phyloP scores from a whole-genome alignment of 192 early-diverging fungal species.

The Coemansia sp. region DNA sequence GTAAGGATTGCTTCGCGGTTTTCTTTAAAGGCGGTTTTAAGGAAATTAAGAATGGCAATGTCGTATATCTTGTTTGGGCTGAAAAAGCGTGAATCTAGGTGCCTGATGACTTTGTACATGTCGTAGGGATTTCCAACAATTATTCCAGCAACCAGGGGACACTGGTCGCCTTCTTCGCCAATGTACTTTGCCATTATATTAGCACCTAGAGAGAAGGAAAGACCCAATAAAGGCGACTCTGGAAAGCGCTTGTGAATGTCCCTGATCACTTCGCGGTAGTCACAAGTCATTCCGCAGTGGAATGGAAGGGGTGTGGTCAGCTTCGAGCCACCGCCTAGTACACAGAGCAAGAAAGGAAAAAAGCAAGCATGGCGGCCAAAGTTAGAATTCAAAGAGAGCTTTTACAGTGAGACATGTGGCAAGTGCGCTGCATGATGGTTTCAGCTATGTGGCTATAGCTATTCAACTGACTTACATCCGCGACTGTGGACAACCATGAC shows the following conservation, averaged over 20 bases:
- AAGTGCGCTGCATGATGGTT: too few relatives aligned
- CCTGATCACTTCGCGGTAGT: constrained; percentile 53
- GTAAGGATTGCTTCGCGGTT: constrained; percentile 48
- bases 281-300: constrained; percentile 77
- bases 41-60: constrained; percentile 54
- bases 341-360: neutral
- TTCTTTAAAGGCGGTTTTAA: constrained; percentile 44
- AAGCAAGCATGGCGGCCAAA: too few relatives aligned
- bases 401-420: too few relatives aligned
- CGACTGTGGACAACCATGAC: constrained; percentile 85
- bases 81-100: constrained; percentile 56
- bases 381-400: too few relatives aligned
- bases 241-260: constrained; percentile 54
- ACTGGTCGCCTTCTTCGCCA: constrained; percentile 74
- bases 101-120: constrained; percentile 56
- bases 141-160: constrained; percentile 69
- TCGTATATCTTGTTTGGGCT: constrained; percentile 54
- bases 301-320: constrained; percentile 77
- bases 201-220: constrained; percentile 89
- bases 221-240: constrained; percentile 65
- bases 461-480: constrained; percentile 77
- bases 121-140: constrained; percentile 88
- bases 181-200: constrained; percentile 92
- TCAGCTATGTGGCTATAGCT: too few relatives aligned
- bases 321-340: constrained; percentile 60